Evolutionary conservation across 2,329 filamentous ascomycete genomes (phyloP), one percentile per base, ranked within the genome.

Genomic region (Aspergillus sp.): DNA sequence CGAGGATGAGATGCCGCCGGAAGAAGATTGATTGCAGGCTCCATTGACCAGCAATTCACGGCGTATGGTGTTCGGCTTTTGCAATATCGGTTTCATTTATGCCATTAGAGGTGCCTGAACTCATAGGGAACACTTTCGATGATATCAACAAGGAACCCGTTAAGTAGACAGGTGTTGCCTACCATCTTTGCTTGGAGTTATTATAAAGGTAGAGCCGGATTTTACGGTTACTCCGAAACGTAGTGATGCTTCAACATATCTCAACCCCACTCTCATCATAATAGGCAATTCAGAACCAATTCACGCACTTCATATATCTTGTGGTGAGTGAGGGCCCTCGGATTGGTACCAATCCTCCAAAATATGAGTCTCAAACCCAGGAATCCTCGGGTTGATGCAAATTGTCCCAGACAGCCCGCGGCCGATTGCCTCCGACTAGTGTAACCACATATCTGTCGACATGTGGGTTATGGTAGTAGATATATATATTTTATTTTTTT

Each of bases 1-100:
- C 66, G 95, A 99, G 71, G 95, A 99, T 72, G 95, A 99, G 77
- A 86, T 99, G 79, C 95, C 95, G 21, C 92, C 91, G 8, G 95
- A 98, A 73, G 95, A 99, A 71, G 95, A 99, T 71, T 97, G 81
- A 83, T 43, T 24, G n/a, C 51, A 7, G 8, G 19, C 19, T 44
- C 50, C 14, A 47, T 48, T 43, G 48, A 60, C 51, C 24, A 39
- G 37, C 46, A 46, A 48, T 41, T 47, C 31, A 55, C 49, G 64
- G 66, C 62, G 66, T 64, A 52, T 55, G 69, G 69, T 67, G 69
- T 70, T 69, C 43, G 53, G 59, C 40, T n/a, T 41, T 49, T 56
- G 41, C 46, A 15, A 44, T 15, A 31, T 52, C 35, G 35, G 51
- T 58, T 15, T 54, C 24, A 24, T 33, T 58, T 27, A 52, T 53